A percentile compares a stretch with the other conserved stretches of the same genome.
These are phyloP conservation scores for Leccinum aurantiacum DNA, from an alignment of 768 basidiomycete species.

Conservation along the genomic window DNA sequence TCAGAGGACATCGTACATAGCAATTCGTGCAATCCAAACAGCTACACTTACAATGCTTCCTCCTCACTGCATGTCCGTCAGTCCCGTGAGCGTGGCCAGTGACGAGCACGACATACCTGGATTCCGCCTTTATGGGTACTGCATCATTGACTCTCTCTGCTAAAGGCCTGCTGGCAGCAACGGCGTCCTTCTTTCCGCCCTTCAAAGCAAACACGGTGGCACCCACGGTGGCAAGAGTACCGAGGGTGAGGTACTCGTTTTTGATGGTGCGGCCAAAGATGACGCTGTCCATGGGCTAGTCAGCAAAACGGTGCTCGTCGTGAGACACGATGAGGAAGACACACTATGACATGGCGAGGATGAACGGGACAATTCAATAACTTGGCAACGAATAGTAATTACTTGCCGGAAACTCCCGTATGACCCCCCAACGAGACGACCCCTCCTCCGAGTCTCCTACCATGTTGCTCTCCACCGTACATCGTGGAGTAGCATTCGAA, in stretches of 20 bases:
- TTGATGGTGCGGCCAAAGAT: conserved; percentile 80
- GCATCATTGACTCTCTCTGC: conserved; percentile 58
- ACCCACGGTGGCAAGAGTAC: conserved; percentile 60
- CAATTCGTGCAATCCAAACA: conserved; percentile 6
- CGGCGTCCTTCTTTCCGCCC: conserved; percentile 52
- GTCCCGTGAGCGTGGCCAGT: neutral
- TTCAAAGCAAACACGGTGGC: conserved; percentile 52
- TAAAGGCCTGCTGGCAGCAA: conserved; percentile 42
- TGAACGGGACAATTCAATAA: neutral
- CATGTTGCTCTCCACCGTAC: conserved; percentile 48
- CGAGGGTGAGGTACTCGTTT: conserved; percentile 77
- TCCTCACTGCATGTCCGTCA: conserved; percentile 58
- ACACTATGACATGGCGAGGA: conserved; percentile 46
- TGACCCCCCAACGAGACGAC: conserved; percentile 20
- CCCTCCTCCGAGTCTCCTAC: conserved; percentile 6
- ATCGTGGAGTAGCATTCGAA: conserved; percentile 77
- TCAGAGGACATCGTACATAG: conserved; percentile 37
- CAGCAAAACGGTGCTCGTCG: conserved; percentile 5
- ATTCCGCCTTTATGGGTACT: conserved; percentile 64
- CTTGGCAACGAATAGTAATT: neutral
- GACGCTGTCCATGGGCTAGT: conserved; percentile 43
- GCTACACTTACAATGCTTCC: conserved; percentile 71
- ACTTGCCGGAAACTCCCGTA: conserved; percentile 21
- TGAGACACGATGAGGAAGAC: conserved; percentile 15
- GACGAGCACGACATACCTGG: conserved; percentile 53